phyloP scores from a whole-genome alignment of 2,329 filamentous ascomycete genomes.

The Metarhizium rileyi region DNA sequence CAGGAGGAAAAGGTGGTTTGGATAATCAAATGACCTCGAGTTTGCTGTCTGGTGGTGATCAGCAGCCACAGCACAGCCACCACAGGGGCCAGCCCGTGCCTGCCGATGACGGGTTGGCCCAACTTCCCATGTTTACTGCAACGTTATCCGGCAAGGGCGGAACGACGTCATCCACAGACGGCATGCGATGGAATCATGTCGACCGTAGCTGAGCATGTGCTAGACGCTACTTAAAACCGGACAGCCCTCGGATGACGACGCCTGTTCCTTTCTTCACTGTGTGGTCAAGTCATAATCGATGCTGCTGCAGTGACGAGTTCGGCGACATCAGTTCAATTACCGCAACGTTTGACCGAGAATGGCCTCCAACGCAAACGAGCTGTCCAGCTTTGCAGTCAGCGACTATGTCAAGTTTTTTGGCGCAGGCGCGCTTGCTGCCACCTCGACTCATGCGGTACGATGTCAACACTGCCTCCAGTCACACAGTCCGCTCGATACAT shows the following conservation, averaged over 20 bases:
- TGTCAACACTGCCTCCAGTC: neutral
- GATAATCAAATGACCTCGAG: no score
- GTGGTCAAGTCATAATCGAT: neutral
- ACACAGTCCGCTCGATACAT: neutral
- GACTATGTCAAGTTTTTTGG: constrained; percentile 46
- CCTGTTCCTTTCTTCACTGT: neutral
- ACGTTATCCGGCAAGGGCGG: constrained; percentile 5
- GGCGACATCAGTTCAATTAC: no score
- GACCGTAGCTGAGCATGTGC: neutral
- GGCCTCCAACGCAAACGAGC: constrained; percentile 18
- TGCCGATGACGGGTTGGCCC: neutral
- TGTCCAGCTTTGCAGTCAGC: constrained; percentile 29
- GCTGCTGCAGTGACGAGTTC: no score
- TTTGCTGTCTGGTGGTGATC: no score
- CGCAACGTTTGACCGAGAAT: no score
- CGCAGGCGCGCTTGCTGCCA: constrained; percentile 42
- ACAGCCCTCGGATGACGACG: neutral
- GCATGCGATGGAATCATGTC: constrained; percentile 1
- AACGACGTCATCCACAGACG: constrained; percentile 11
- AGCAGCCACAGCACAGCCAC: no score
- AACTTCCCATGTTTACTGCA: no score
- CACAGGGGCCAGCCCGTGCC: neutral
- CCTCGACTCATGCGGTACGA: constrained; percentile 40
- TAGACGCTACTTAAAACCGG: neutral
- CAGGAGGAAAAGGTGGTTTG: no score